Base-by-base conservation (phyloP, 2,329 filamentous ascomycete genomes). In the Neofusicoccum laricinum region DNA sequence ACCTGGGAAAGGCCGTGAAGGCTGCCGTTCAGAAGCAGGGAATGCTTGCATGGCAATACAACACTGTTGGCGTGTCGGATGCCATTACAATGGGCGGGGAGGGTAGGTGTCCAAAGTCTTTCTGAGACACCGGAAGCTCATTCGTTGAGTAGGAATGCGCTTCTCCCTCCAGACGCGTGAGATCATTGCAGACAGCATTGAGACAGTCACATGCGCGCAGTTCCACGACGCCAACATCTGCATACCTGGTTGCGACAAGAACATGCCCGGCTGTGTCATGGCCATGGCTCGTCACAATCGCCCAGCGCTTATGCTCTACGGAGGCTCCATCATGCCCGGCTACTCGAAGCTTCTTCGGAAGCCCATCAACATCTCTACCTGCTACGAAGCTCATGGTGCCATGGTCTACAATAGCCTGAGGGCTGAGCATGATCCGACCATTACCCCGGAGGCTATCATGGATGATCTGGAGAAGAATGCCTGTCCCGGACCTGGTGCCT, bases 41-140 rank as follows among this genome's bases (percentile, higher is more conserved):
- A 25, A 96, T 97, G 91, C 83, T 98, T 25, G 93, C 87, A 48
- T 98, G 93, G 93, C 92, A 96, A 76, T 97, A 93, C 79, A 96
- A 95, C 76, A 96, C 93, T 17, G 86, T 97, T 67, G 92, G 93
- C 58, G 88, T 97, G 11, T 93, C 91, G 10, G 93, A 97, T 77
- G 93, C 89, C 55, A 97, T 97, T 72, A 96, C 94, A 2, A 97
- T 97, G 93, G 93, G 94, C 62, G 90, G 90, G 68, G 92, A 97
- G 81, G 93, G 91, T 91, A 67, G 19, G 58, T 58, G 6, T 19
- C 7, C 12, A 14, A 19, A 17, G 19, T 36, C 30, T 14, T 11
- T 36, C 64, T 15, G 45, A 63, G 48, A 4, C 25, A 34, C 45
- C 14, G 32, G 30, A 45, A 11, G 36, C 51, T 70, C 65, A 69